phyloP scores from a whole-genome alignment of 345 rosid genomes.

The Durio zibethinus region DNA sequence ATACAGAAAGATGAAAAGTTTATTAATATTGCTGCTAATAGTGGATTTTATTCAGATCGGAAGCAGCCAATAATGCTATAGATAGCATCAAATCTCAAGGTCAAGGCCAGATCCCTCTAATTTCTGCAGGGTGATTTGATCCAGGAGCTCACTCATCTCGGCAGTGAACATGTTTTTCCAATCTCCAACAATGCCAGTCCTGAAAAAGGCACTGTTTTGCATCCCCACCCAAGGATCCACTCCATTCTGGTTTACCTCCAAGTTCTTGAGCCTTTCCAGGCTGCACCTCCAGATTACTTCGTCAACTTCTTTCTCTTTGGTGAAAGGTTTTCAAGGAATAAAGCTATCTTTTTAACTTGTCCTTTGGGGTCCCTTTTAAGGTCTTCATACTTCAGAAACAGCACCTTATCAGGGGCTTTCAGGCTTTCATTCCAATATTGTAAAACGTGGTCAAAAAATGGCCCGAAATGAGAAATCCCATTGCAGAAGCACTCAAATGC shows the following conservation, averaged over 20 bases:
- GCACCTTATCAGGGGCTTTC: slow-evolving; percentile 19
- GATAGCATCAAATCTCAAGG: not conserved
- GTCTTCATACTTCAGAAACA: slow-evolving; percentile 41
- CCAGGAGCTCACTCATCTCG: slow-evolving; percentile 20
- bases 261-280: slow-evolving; percentile 39
- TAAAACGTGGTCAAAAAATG: slow-evolving; percentile 33
- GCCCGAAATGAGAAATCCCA: slow-evolving; percentile 29
- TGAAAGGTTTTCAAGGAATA: slow-evolving; percentile 24
- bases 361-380: slow-evolving; percentile 25
- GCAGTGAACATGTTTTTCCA: slow-evolving; percentile 28
- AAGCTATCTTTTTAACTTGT: slow-evolving; percentile 25
- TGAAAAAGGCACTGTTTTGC: slow-evolving; percentile 27
- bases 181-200: slow-evolving; percentile 38
- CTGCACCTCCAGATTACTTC: slow-evolving; percentile 30
- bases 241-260: slow-evolving; percentile 38
- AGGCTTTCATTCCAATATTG: slow-evolving; percentile 31
- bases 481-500: slow-evolving; percentile 31
- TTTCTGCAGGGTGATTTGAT: not conserved
- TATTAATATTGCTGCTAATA: no score
- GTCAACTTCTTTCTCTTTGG: slow-evolving; percentile 28
- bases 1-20: no score
- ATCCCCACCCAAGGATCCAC: slow-evolving; percentile 23
- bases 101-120: not conserved
- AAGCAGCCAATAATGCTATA: not conserved
- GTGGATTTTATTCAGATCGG: not conserved